Conservation (phyloP, 2,329 filamentous ascomycete species). For the Xylariaceae sp. region DNA sequence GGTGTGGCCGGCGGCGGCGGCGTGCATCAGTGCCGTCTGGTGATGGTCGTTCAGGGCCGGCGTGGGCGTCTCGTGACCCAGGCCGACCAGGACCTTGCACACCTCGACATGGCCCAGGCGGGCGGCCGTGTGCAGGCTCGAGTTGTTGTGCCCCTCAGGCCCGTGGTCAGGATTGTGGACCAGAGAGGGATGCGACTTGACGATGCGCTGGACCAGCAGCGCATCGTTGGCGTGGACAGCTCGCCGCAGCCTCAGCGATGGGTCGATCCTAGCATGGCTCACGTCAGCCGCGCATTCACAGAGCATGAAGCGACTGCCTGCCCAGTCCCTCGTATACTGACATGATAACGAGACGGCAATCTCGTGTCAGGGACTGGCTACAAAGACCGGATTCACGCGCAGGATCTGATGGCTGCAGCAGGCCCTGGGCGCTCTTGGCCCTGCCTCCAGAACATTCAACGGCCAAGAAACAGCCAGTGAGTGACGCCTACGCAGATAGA, state of each 20-base stretch:
- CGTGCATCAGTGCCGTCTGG: slow-evolving; percentile 77
- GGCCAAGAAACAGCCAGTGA: too few relatives aligned
- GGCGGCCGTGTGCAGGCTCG: slow-evolving; percentile 74
- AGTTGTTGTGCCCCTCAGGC: slow-evolving; percentile 64
- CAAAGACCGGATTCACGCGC: too few relatives aligned
- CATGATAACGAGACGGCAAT: slow-evolving; percentile 3
- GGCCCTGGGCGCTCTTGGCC: too few relatives aligned
- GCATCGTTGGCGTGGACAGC: slow-evolving; percentile 71
- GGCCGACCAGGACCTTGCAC: slow-evolving; percentile 60
- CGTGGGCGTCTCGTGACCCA: slow-evolving; percentile 65
- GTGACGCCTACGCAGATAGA: too few relatives aligned
- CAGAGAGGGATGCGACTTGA: slow-evolving; percentile 61
- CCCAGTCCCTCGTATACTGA: too few relatives aligned
- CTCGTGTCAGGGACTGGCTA: too few relatives aligned
- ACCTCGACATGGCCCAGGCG: slow-evolving; percentile 63
- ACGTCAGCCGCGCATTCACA: too few relatives aligned
- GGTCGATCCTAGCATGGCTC: slow-evolving; percentile 49
- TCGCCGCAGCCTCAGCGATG: slow-evolving; percentile 68
- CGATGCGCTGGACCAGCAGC: slow-evolving; percentile 67
- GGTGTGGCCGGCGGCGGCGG: slow-evolving; percentile 60
- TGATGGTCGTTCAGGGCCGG: slow-evolving; percentile 72
- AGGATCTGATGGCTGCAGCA: too few relatives aligned
- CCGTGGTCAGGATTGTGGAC: slow-evolving; percentile 74
- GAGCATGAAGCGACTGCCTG: too few relatives aligned
- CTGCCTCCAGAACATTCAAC: too few relatives aligned